Evolutionary conservation across 192 early-diverging fungal species (phyloP), one percentile per base, ranked within the genome.

Genomic region (Umbelopsis sp.): DNA sequence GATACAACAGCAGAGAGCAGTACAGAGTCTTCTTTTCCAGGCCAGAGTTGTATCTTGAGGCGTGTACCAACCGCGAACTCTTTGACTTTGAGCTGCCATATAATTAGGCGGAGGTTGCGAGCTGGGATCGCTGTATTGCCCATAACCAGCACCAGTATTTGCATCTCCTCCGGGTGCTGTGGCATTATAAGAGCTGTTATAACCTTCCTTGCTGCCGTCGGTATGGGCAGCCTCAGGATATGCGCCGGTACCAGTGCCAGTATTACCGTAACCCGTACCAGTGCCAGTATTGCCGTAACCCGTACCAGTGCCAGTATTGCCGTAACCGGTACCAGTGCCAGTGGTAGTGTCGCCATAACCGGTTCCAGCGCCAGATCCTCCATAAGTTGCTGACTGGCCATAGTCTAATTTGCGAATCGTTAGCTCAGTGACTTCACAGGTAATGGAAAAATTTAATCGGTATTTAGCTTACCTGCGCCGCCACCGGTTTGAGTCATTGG

Each of bases 11-110:
- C 55, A 61, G 11, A 61, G 30, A 0, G 55, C 55, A 15, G 33
- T 61, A 16, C 55, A 61, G 13, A 61, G 18, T 18, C 30, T 61
- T 61, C 55, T 61, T 25, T 61, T 61, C 55, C 55, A 61, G 13
- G 27, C 27, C 2, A 61, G 13, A 8, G 55, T 27, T n/a, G 12
- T 16, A 35, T 61, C 55, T 27, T 27, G 27, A 12, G 55, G 55
- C 1, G 55, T 35, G 30, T 61, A 61, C 27, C 33, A 61, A 35
- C 27, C 7, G 7, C 27, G 27, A n/a, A 61, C 13, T 18, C 33
- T 25, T 35, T 37, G 13, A 35, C 27, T 61, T 25, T 61, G 27
- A 30, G 55, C 55, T 4, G 55, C 55, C 30, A 61, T 61, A 30
- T n/a, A 61, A 18, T 61, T 61, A 3, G 25, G 25, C 35, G 55